Evolutionary conservation across 2,329 filamentous ascomycete genomes (phyloP).

Genomic region (Ceratocystis lukuohia): DNA sequence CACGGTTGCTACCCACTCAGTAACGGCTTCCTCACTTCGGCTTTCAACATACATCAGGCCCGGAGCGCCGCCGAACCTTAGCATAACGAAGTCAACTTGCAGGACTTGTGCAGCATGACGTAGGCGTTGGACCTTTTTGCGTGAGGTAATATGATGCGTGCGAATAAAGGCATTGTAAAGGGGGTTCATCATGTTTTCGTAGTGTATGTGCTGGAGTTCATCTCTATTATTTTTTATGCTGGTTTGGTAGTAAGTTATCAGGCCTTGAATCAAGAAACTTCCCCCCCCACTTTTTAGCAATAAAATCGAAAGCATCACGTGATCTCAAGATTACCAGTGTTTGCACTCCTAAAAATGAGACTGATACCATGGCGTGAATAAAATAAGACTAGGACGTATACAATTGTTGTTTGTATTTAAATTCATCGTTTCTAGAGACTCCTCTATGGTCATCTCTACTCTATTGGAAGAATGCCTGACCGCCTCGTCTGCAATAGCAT

Average conservation of each 20-base stretch:
- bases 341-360: too few relatives aligned
- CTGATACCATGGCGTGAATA: too few relatives aligned
- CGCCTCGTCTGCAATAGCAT: conserved; percentile 6
- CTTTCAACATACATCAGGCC: conserved; percentile 71
- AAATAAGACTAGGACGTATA: too few relatives aligned
- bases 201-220: neutral
- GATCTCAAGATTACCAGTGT: neutral
- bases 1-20: conserved; percentile 51
- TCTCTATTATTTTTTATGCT: neutral
- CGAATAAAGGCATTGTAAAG: conserved; percentile 48
- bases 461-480: conserved; percentile 3
- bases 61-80: conserved; percentile 54
- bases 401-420: neutral
- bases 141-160: conserved; percentile 70
- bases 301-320: neutral
- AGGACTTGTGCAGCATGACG: conserved; percentile 48
- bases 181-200: neutral
- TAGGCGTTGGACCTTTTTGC: conserved; percentile 52
- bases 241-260: neutral
- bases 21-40: conserved; percentile 37
- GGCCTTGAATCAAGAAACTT: neutral
- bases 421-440: neutral
- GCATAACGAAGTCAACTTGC: conserved; percentile 45
- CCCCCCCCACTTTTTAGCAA: neutral
- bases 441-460: neutral